Conservation (phyloP, 2,329 filamentous ascomycete genomes). For the Pestalotiopsis sp. region DNA sequence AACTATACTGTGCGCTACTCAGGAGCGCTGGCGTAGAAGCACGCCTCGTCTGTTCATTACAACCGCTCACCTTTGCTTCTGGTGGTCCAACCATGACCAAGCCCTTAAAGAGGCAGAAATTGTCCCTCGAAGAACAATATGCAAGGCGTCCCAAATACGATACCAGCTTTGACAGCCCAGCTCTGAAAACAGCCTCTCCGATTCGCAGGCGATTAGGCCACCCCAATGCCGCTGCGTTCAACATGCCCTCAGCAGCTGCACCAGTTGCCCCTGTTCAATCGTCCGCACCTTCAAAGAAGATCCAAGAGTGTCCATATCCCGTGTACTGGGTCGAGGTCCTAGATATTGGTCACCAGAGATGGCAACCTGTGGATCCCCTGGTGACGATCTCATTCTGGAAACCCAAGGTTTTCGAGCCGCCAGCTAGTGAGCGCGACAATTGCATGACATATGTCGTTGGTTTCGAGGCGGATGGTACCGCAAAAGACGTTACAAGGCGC, state of each 20-base stretch:
- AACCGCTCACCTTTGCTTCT: slow-evolving; percentile 73
- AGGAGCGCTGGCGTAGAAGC: slow-evolving; percentile 81
- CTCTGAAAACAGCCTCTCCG: slow-evolving; percentile 22
- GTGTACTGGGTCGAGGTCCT: slow-evolving; percentile 96
- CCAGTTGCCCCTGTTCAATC: slow-evolving; percentile 33
- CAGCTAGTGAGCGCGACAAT: slow-evolving; percentile 76
- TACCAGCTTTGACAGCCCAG: slow-evolving; percentile 29
- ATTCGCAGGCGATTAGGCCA: slow-evolving; percentile 55
- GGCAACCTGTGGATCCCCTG: slow-evolving; percentile 85
- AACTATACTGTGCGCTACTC: slow-evolving; percentile 87
- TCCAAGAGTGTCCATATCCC: slow-evolving; percentile 75
- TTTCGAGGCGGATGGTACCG: slow-evolving; percentile 79
- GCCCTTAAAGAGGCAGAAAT: slow-evolving; percentile 34
- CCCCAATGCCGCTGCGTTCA: slow-evolving; percentile 56
- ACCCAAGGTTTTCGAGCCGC: slow-evolving; percentile 78
- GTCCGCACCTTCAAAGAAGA: slow-evolving; percentile 41
- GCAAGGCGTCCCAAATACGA: slow-evolving; percentile 45
- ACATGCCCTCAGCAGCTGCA: slow-evolving; percentile 46
- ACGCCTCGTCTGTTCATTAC: slow-evolving; percentile 87
- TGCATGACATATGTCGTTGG: slow-evolving; percentile 81
- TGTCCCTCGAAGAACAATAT: slow-evolving; percentile 36
- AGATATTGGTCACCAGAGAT: slow-evolving; percentile 84
- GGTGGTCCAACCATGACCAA: slow-evolving; percentile 52
- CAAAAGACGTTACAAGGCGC: slow-evolving; percentile 82
- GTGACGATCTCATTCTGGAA: slow-evolving; percentile 79